Conservation (phyloP, 139 green algal genomes). For the Auxenochlorella pyrenoidosa region DNA sequence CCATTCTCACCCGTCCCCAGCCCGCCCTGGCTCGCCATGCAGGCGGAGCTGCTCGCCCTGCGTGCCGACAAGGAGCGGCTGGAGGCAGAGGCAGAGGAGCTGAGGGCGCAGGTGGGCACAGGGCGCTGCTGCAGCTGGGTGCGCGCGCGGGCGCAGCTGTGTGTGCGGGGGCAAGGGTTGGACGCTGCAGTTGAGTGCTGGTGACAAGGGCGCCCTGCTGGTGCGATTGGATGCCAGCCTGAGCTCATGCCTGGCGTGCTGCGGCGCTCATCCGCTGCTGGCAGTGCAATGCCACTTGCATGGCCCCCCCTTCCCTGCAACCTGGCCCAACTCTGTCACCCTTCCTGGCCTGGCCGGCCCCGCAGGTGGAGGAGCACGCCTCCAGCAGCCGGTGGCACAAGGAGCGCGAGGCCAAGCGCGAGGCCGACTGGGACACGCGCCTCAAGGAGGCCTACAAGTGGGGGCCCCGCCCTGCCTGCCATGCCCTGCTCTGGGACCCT, state of each 20-base stretch:
- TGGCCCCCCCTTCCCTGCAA: no score
- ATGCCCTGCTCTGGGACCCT: neutral
- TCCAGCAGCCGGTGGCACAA: slow-evolving; percentile 20
- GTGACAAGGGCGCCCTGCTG: no score
- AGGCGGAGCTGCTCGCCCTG: neutral
- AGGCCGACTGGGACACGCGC: slow-evolving; percentile 44
- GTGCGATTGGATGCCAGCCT: no score
- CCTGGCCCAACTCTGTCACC: no score
- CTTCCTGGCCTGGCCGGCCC: no score
- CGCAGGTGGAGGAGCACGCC: neutral
- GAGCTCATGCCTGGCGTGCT: neutral
- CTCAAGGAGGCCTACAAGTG: slow-evolving; percentile 36
- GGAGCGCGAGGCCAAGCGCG: slow-evolving; percentile 43
- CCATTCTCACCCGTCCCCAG: neutral
- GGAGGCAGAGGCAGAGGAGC: neutral
- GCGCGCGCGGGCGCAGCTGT: no score
- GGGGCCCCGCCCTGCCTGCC: neutral
- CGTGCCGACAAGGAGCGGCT: neutral
- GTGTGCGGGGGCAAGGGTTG: no score
- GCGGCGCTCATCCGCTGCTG: no score
- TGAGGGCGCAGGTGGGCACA: slow-evolving; percentile 11
- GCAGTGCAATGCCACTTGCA: no score
- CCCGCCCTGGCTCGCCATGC: neutral
- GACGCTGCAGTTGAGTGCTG: no score
- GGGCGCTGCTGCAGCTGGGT: neutral